A percentile compares a stretch with the other conserved stretches of the same genome.
Evolutionary conservation across 208 protist genomes (phyloP).

Genomic region (Trypanosoma conorhini): DNA sequence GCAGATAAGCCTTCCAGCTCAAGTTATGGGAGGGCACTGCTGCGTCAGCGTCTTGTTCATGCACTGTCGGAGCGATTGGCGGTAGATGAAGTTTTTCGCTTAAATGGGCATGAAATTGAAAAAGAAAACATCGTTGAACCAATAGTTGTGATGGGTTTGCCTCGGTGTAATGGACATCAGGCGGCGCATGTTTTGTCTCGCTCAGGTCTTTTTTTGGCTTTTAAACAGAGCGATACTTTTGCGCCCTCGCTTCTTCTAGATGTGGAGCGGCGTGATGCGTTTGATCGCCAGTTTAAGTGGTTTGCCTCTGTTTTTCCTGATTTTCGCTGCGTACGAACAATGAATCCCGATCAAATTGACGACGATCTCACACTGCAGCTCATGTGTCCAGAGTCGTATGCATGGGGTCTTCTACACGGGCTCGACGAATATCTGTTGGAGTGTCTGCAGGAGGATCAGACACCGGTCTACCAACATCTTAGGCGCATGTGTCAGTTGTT

Average conservation of each 20-base stretch:
- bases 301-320: slow-evolving; percentile 66
- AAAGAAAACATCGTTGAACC: slow-evolving; percentile 60
- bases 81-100: slow-evolving; percentile 77
- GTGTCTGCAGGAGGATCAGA: slow-evolving; percentile 85
- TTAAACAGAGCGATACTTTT: slow-evolving; percentile 78
- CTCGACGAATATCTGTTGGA: slow-evolving; percentile 89
- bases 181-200: slow-evolving; percentile 83
- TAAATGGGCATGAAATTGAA: slow-evolving; percentile 76
- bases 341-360: slow-evolving; percentile 66
- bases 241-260: slow-evolving; percentile 69
- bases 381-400: slow-evolving; percentile 83
- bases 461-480: slow-evolving; percentile 67
- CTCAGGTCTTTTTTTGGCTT: slow-evolving; percentile 75
- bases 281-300: slow-evolving; percentile 48
- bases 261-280: slow-evolving; percentile 58
- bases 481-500: slow-evolving; percentile 75
- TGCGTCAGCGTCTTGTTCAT: slow-evolving; percentile 66
- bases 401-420: slow-evolving; percentile 89
- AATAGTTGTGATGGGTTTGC: slow-evolving; percentile 82
- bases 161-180: slow-evolving; percentile 86
- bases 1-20: slow-evolving; percentile 59
- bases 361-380: slow-evolving; percentile 87
- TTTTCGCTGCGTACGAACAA: slow-evolving; percentile 72
- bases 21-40: slow-evolving; percentile 54
- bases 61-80: slow-evolving; percentile 75